phyloP scores from a whole-genome alignment of 2,329 filamentous ascomycete genomes.

The Fusarium sp. region DNA sequence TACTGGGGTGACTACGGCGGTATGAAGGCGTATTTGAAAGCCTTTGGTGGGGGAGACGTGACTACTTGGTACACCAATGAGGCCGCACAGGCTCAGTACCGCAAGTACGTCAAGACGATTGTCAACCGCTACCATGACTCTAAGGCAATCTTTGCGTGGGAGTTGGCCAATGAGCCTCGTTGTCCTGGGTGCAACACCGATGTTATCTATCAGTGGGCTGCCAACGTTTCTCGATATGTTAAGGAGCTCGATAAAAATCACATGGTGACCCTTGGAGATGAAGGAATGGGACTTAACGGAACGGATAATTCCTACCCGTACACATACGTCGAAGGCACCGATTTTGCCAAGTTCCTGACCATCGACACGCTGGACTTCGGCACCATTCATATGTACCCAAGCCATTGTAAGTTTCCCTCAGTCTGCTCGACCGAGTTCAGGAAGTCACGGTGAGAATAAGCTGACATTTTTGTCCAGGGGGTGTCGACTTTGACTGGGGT shows the following conservation, averaged over 20 bases:
- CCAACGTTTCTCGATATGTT: conserved; percentile 64
- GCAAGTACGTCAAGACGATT: conserved; percentile 60
- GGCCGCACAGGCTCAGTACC: conserved; percentile 66
- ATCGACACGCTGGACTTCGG: conserved; percentile 65
- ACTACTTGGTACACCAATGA: conserved; percentile 68
- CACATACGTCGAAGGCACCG: conserved; percentile 60
- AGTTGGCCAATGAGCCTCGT: conserved; percentile 61
- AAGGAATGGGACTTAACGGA: conserved; percentile 36
- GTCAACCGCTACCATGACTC: conserved; percentile 62
- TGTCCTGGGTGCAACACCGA: conserved; percentile 47
- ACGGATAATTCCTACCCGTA: conserved; percentile 65
- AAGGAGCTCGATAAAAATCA: conserved; percentile 72
- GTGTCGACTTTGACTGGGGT: conserved; percentile 4
- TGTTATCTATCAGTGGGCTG: conserved; percentile 65
- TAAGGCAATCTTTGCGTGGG: conserved; percentile 65
- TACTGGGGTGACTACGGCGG: conserved; percentile 77
- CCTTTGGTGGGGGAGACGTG: conserved; percentile 64
- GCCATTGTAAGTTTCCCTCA: conserved; percentile 40
- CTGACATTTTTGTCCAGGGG: background rate
- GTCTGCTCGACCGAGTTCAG: background rate
- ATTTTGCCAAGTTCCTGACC: conserved; percentile 63
- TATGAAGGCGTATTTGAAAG: conserved; percentile 69
- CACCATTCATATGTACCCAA: conserved; percentile 49
- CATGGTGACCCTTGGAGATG: conserved; percentile 51
- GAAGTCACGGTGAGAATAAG: background rate